A percentile compares a stretch with the other conserved stretches of the same genome.
Evolutionary conservation across 106 monocot genomes (phyloP).

Genomic region (Dendrobium officinale): DNA sequence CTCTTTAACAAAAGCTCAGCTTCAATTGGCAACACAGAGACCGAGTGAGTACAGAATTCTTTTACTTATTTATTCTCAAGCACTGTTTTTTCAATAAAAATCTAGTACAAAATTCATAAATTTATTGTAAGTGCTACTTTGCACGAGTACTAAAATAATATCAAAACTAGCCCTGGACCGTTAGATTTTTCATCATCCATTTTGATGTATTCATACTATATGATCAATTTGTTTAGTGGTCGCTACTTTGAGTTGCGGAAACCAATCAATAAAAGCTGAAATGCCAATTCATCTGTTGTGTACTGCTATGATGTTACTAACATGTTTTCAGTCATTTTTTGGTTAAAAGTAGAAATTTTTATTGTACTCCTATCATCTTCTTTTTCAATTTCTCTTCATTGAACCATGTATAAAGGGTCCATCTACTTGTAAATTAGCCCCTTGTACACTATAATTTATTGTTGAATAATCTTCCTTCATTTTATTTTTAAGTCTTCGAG

Average conservation of each 20-base stretch:
- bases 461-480: neutral
- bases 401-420: neutral
- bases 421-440: neutral
- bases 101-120: neutral
- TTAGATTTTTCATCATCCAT: neutral
- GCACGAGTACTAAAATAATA: neutral
- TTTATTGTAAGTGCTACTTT: neutral
- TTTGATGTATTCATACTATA: neutral
- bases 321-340: neutral
- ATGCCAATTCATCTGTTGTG: neutral
- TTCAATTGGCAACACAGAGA: constrained; percentile 47
- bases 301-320: neutral
- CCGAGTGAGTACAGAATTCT: constrained; percentile 29
- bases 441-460: neutral
- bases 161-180: neutral
- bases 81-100: neutral
- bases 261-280: neutral
- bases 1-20: constrained; percentile 63
- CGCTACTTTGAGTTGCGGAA: neutral
- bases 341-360: neutral
- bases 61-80: neutral
- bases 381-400: neutral
- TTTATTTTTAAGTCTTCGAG: neutral
- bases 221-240: neutral
- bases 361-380: neutral